phyloP scores from a whole-genome alignment of 2,329 filamentous ascomycete species.

The Trichophyton rubrum region DNA sequence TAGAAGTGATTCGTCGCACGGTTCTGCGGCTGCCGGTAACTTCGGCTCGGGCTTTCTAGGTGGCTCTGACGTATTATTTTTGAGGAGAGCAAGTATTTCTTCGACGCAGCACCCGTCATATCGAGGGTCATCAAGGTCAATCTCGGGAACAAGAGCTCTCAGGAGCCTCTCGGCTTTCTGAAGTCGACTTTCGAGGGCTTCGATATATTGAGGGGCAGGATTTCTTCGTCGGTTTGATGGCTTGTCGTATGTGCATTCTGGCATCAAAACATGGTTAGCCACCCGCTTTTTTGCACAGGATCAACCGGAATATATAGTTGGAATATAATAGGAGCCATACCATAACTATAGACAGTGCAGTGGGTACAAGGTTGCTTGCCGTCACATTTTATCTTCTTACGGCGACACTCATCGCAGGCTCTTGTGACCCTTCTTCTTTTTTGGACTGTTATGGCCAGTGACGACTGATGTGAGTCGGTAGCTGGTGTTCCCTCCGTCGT shows the following conservation, averaged over 20 bases:
- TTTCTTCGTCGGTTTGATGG: slow-evolving; percentile 84
- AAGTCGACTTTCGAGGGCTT: slow-evolving; percentile 69
- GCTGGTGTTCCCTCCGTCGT: slow-evolving; percentile 10
- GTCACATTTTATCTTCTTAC: slow-evolving; percentile 81
- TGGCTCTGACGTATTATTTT: slow-evolving; percentile 17
- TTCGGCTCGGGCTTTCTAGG: slow-evolving; percentile 16
- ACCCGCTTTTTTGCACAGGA: not conserved
- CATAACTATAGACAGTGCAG: slow-evolving; percentile 96
- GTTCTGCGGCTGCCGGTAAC: slow-evolving; percentile 21
- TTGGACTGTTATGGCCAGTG: slow-evolving; percentile 45
- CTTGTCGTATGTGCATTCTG: slow-evolving; percentile 92
- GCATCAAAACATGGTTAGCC: not conserved
- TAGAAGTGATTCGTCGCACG: slow-evolving; percentile 57
- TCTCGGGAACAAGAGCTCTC: slow-evolving; percentile 65
- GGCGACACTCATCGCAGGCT: slow-evolving; percentile 69
- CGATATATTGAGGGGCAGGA: slow-evolving; percentile 83
- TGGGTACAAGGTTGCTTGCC: slow-evolving; percentile 85
- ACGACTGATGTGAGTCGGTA: slow-evolving; percentile 19
- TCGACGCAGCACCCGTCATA: slow-evolving; percentile 67
- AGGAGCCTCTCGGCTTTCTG: slow-evolving; percentile 73
- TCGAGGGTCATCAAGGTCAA: slow-evolving; percentile 72
- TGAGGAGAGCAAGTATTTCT: slow-evolving; percentile 34
- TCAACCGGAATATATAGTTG: not conserved
- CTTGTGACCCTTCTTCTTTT: slow-evolving; percentile 67
- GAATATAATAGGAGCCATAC: slow-evolving; percentile 39